Percentiles rank a stretch among this genome's conserved stretches.
These are phyloP conservation scores for Aspergillus fumigatiaffinis DNA, from an alignment of 2,329 filamentous ascomycete species.

Conservation along the genomic window DNA sequence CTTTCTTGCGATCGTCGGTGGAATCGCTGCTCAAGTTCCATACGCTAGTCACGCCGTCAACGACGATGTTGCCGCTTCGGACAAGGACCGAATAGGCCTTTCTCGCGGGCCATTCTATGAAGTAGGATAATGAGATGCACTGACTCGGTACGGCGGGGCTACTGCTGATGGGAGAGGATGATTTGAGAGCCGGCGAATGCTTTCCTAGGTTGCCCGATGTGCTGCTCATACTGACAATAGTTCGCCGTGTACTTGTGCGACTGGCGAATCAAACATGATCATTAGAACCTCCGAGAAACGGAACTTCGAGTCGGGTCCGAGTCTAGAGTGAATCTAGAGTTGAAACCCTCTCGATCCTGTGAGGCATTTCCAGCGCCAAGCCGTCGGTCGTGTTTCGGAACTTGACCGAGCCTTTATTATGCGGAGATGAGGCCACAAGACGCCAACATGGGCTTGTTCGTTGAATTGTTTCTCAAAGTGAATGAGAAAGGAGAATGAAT, in stretches of 20 bases:
- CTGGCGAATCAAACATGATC: background rate
- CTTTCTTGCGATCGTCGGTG: background rate
- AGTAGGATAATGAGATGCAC: background rate
- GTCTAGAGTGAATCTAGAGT: background rate
- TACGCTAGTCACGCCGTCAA: background rate
- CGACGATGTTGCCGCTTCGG: background rate
- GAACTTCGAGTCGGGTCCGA: background rate
- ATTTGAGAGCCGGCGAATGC: background rate
- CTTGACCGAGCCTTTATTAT: background rate
- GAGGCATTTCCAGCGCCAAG: background rate
- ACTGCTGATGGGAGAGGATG: background rate
- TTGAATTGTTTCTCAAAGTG: background rate
- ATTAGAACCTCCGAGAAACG: background rate
- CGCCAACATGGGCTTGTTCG: background rate
- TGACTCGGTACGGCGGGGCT: background rate
- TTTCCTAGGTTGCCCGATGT: background rate
- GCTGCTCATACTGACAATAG: background rate
- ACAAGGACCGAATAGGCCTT: background rate
- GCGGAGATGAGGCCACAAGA: background rate
- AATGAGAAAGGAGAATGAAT: background rate
- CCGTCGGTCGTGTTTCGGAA: background rate
- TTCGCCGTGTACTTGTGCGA: background rate
- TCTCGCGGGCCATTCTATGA: background rate
- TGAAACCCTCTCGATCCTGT: background rate
- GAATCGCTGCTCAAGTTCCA: background rate